Conservation (phyloP, 2,329 filamentous ascomycete genomes). For the Alternaria triticina region DNA sequence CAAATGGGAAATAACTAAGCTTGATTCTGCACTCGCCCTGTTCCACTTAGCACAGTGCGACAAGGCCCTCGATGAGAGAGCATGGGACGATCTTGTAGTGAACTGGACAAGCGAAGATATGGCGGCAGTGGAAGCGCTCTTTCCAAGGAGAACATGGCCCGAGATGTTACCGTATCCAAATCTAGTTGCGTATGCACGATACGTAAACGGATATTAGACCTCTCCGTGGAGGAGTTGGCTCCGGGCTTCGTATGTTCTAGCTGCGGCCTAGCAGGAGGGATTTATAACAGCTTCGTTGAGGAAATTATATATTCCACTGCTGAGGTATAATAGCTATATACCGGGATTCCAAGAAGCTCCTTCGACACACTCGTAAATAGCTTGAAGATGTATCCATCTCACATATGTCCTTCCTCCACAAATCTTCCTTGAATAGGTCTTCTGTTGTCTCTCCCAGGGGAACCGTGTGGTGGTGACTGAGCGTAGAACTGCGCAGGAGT, state of each 20-base stretch:
- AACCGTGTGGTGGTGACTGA: constrained; percentile 24
- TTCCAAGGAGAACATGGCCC: not conserved
- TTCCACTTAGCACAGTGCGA: not conserved
- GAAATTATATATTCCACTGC: not conserved
- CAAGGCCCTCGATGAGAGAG: not conserved
- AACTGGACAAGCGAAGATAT: not conserved
- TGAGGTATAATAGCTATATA: not conserved
- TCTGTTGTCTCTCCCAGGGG: not conserved
- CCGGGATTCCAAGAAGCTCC: not conserved
- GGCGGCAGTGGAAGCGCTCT: not conserved
- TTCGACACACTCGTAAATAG: not conserved
- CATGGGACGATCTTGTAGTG: not conserved
- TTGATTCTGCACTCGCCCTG: not conserved
- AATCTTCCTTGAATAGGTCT: constrained; percentile 14
- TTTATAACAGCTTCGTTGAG: not conserved
- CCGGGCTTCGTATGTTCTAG: not conserved
- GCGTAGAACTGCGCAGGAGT: constrained; percentile 47
- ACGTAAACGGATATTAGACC: not conserved
- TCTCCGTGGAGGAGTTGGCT: not conserved
- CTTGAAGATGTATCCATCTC: not conserved
- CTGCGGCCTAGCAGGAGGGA: not conserved
- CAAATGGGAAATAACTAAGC: not conserved
- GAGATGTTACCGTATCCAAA: not conserved
- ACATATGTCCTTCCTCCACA: constrained; percentile 9
- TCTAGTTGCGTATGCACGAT: not conserved